phyloP scores from a whole-genome alignment of 2,329 filamentous ascomycete genomes.

The Epichloe sp. region DNA sequence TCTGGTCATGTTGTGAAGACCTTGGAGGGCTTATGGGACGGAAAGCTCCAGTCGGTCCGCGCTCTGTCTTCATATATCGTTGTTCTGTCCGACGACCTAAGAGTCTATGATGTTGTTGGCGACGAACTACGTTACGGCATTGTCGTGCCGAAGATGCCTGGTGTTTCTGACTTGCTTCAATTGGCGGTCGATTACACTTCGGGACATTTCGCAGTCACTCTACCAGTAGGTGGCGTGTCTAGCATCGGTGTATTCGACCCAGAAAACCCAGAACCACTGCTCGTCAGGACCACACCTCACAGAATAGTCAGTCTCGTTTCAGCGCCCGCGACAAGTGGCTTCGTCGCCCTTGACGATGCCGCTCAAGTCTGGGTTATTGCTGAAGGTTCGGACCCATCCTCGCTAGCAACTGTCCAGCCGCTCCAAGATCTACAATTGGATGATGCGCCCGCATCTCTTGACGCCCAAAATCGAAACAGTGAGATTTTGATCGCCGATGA shows the following conservation, averaged over 20 bases:
- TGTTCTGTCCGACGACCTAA: slow-evolving; percentile 57
- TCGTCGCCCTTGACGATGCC: slow-evolving; percentile 60
- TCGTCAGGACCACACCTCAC: slow-evolving; percentile 41
- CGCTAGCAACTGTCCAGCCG: slow-evolving; percentile 39
- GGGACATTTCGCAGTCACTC: slow-evolving; percentile 51
- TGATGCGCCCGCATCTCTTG: slow-evolving; percentile 17
- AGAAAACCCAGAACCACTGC: slow-evolving; percentile 43
- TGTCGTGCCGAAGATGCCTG: slow-evolving; percentile 33
- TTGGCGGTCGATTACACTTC: slow-evolving; percentile 58
- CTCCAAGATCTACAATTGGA: slow-evolving; percentile 41
- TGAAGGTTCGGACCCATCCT: slow-evolving; percentile 43
- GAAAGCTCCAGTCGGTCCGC: slow-evolving; percentile 51
- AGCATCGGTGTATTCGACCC: slow-evolving; percentile 56
- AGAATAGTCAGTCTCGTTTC: slow-evolving; percentile 56
- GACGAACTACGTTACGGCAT: slow-evolving; percentile 60
- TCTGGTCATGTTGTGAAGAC: slow-evolving; percentile 54
- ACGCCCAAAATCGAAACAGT: slow-evolving; percentile 13
- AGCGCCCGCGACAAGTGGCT: slow-evolving; percentile 52
- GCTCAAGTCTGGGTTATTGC: slow-evolving; percentile 56
- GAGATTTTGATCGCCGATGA: slow-evolving; percentile 26
- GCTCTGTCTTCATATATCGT: slow-evolving; percentile 65
- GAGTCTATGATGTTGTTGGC: slow-evolving; percentile 73
- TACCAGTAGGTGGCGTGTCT: slow-evolving; percentile 33
- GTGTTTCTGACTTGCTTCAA: slow-evolving; percentile 37
- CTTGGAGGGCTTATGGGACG: slow-evolving; percentile 54